Evolutionary conservation across 2,329 filamentous ascomycete genomes (phyloP), one percentile per base, ranked within the genome.

Genomic region (Arthrobotrys musiformis): DNA sequence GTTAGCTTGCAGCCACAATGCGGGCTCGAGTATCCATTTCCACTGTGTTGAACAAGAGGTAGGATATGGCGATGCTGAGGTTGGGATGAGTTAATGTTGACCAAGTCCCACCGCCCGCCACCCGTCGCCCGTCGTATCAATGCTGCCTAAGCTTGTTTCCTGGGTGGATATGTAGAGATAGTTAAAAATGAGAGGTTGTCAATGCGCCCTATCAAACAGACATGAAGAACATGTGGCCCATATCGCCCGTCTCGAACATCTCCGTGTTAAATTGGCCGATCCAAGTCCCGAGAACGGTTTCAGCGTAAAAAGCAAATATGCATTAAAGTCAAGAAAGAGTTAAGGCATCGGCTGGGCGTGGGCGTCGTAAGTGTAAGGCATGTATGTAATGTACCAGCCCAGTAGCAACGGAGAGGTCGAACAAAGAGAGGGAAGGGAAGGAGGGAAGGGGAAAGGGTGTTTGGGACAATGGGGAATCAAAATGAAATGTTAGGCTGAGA

Each of bases 301-400:
- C 66, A 67, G 37, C 30, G 17, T 40, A 70, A 70, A 77, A 77
- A 77, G 66, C 66, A 70, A 77, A 70, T 52, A 77, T 61, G 52
- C 19, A 66, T 52, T 28, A 68, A 52, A 35, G 58, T 69, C 60
- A 46, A 58, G 33, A 58, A 40, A 58, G 40, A 64, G 60, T 52
- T 61, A 44, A 63, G 61, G 26, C 33, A 44, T 35, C 54, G 48
- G 64, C 72, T 46, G 48, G 62, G 44, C 66, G 35, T 63, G 52
- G 62, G 63, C 58, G 63, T 66, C 66, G 66, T 70, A 70, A 77
- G 66, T 70, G 48, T n/a, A 37, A 56, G 22, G 17, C 15, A 58
- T 24, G 30, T 35, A 35, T 30, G 50, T 37, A 33, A 56, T 35
- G 54, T 58, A 24, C 54, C 11, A 58, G n/a, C n/a, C n/a, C n/a